Evolutionary conservation across 495 filamentous ascomycete species (phyloP).

Genomic region (Hypomontagnella submonticulosa): DNA sequence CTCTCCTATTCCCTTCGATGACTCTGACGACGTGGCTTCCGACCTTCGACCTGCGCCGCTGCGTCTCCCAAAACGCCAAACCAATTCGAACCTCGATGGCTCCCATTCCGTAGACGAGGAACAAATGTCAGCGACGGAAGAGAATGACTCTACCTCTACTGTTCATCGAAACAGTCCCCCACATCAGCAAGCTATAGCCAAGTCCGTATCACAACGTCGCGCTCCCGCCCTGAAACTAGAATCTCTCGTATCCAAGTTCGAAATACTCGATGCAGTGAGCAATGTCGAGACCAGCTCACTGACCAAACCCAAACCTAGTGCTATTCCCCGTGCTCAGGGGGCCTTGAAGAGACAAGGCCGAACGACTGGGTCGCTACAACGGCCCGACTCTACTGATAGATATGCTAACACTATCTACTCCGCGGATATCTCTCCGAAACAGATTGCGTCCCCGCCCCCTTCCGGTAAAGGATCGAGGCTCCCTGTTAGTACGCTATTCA

Average conservation of each 20-base stretch:
- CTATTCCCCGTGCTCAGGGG: slow-evolving; percentile 24
- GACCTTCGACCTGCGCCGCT: slow-evolving; percentile 49
- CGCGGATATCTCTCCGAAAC: slow-evolving; percentile 17
- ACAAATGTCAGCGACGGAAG: background rate
- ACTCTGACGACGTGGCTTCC: slow-evolving; percentile 28
- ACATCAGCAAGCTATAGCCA: slow-evolving; percentile 14
- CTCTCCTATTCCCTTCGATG: slow-evolving; percentile 23
- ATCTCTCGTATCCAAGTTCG: slow-evolving; percentile 55
- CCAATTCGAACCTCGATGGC: slow-evolving; percentile 26
- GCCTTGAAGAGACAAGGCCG: slow-evolving; percentile 6
- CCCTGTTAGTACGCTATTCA: slow-evolving; percentile 2
- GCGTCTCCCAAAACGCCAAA: slow-evolving; percentile 42
- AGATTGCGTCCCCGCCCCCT: slow-evolving; percentile 16
- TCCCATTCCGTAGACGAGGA: slow-evolving; percentile 10
- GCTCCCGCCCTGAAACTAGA: slow-evolving; percentile 40
- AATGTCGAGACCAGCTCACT: slow-evolving; percentile 33
- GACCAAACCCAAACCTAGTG: slow-evolving; percentile 15
- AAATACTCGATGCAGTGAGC: slow-evolving; percentile 51
- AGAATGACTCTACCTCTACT: background rate
- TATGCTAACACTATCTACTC: background rate
- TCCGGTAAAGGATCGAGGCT: slow-evolving; percentile 2
- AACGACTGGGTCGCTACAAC: slow-evolving; percentile 7
- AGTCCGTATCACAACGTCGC: slow-evolving; percentile 26
- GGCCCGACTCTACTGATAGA: background rate
- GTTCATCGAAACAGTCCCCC: background rate